Percentiles rank a stretch among this genome's conserved stretches.
These are phyloP conservation scores for Fraxinus quadrangulata DNA, from an alignment of 257 asterid genomes.

Conservation along the genomic window DNA sequence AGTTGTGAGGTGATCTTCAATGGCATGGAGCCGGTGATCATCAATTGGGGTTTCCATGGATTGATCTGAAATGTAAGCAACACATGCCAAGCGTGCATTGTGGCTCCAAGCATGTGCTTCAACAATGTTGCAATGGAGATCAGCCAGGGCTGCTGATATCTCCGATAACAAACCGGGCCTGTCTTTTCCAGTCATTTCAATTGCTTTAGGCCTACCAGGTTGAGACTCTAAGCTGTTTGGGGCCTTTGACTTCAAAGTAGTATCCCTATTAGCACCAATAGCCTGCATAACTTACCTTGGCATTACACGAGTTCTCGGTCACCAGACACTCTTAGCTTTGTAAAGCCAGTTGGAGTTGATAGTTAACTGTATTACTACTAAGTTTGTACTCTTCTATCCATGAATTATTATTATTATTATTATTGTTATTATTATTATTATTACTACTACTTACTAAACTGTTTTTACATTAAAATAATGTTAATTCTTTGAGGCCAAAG, in stretches of 20 bases:
- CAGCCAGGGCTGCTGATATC: conserved; percentile 78
- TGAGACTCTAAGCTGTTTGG: conserved; percentile 27
- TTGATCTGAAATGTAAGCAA: conserved; percentile 60
- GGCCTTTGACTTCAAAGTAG: conserved; percentile 28
- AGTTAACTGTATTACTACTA: neutral
- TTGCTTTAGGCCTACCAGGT: conserved; percentile 46
- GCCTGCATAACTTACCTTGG: conserved; percentile 40
- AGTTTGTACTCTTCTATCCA: neutral
- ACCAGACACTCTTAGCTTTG: no score
- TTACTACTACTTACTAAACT: no score
- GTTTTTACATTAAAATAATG: no score
- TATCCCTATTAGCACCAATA: conserved; percentile 35
- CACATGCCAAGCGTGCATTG: conserved; percentile 65
- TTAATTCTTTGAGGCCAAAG: neutral
- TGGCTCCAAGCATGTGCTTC: conserved; percentile 89
- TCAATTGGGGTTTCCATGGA: conserved; percentile 49
- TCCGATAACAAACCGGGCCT: conserved; percentile 77
- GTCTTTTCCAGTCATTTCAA: conserved; percentile 77
- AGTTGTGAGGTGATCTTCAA: conserved; percentile 64
- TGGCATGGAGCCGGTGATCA: conserved; percentile 54
- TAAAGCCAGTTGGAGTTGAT: neutral
- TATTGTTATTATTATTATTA: no score
- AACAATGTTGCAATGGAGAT: conserved; percentile 64
- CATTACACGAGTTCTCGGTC: neutral
- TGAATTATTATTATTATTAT: no score